phyloP scores from a whole-genome alignment of 257 asterid genomes.

The Apocynum venetum region DNA sequence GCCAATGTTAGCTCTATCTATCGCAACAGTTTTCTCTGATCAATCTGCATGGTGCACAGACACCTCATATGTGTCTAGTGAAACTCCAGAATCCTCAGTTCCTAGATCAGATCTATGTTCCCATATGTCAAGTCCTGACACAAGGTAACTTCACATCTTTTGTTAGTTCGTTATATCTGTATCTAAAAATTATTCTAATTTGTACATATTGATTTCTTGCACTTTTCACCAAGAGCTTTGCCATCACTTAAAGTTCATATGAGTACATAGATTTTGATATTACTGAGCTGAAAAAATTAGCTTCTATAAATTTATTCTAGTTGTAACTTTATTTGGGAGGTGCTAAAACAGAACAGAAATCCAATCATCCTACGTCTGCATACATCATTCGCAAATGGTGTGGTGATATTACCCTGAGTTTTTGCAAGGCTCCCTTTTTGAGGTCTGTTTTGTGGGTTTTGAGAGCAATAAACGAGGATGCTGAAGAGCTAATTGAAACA shows the following conservation, averaged over 20 bases:
- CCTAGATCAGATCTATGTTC: constrained; percentile 14
- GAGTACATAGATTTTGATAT: not conserved
- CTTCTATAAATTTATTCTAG: not conserved
- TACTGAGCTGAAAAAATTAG: not conserved
- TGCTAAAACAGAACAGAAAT: too few species aligned
- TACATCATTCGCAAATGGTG: too few species aligned
- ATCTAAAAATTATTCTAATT: not conserved
- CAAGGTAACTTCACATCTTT: constrained; percentile 12
- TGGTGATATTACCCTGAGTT: too few species aligned
- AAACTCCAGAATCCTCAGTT: constrained; percentile 20
- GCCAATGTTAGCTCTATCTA: constrained; percentile 44
- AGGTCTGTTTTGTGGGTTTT: too few species aligned
- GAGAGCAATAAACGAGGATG: too few species aligned
- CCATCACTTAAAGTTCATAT: not conserved
- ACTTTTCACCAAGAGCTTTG: not conserved
- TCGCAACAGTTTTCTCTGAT: constrained; percentile 42
- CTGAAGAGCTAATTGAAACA: too few species aligned
- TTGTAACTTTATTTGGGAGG: not conserved
- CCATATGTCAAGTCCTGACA: not conserved
- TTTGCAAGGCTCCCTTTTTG: too few species aligned
- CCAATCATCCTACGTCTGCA: too few species aligned
- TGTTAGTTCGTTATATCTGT: not conserved
- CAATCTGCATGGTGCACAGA: constrained; percentile 20
- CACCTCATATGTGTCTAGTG: constrained; percentile 9
- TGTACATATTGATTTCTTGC: not conserved